Evolutionary conservation across 1,139 yeast species (phyloP).

Genomic region (Suhomyces wounanorum): DNA sequence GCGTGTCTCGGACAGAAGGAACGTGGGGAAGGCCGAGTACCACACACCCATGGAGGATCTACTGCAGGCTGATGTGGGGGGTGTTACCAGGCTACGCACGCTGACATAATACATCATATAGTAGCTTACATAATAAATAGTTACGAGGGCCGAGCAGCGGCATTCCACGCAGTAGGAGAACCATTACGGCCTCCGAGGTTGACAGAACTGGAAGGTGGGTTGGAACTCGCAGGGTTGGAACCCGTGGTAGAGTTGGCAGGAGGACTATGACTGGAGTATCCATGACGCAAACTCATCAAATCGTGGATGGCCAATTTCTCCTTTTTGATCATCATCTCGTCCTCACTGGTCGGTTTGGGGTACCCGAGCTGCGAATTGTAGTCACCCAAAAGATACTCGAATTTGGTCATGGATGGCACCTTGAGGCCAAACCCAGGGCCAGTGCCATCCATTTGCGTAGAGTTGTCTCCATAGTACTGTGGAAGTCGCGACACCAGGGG

Average conservation of each 20-base stretch:
- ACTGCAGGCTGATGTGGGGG: too few species aligned
- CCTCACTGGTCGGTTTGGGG: constrained; percentile 21
- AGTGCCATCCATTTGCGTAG: constrained; percentile 10
- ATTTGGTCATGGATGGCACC: constrained; percentile 31
- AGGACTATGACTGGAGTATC: constrained; percentile 4
- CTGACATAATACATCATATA: background rate
- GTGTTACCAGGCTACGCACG: background rate
- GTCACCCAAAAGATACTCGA: constrained; percentile 34
- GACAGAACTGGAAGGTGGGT: background rate
- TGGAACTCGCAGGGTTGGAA: background rate
- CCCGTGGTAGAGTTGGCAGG: background rate
- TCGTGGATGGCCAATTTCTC: constrained; percentile 42
- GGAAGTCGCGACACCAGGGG: background rate
- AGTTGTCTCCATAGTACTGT: constrained; percentile 10
- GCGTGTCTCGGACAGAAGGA: background rate
- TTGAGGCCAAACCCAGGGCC: constrained; percentile 18
- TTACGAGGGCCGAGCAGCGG: constrained; percentile 2
- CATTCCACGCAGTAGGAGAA: constrained; percentile 3
- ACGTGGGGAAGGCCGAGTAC: too few species aligned
- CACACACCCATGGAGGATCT: too few species aligned
- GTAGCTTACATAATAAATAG: constrained; percentile 3
- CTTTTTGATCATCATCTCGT: constrained; percentile 31
- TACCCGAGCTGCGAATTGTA: constrained; percentile 16
- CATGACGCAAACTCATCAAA: constrained; percentile 28
- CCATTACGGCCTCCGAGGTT: background rate